Percentiles rank a stretch among this genome's conserved stretches.
These are phyloP conservation scores for Vanderwaltozyma verrucispora DNA, from an alignment of 805 yeast species.

Conservation along the genomic window DNA sequence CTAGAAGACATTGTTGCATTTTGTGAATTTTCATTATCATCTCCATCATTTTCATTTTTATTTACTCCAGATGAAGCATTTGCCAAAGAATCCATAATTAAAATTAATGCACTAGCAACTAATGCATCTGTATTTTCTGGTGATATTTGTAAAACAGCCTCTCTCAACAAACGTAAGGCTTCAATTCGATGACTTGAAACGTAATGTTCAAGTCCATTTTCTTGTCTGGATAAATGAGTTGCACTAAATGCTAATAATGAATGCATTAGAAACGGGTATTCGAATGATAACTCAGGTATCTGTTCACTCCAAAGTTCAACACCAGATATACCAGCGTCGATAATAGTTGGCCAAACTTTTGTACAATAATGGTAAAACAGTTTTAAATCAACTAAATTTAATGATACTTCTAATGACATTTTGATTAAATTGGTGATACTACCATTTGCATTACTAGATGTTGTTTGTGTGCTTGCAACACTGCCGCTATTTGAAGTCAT, in stretches of 20 bases:
- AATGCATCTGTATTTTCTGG: constrained; percentile 85
- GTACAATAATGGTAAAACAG: constrained; percentile 83
- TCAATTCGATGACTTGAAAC: constrained; percentile 83
- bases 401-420: constrained; percentile 22
- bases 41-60: constrained; percentile 1
- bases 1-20: constrained; percentile 60
- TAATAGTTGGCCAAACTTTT: constrained; percentile 75
- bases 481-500: not conserved
- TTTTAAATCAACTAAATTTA: constrained; percentile 67
- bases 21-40: constrained; percentile 6
- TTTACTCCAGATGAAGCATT: constrained; percentile 51
- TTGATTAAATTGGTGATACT: constrained; percentile 3
- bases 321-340: constrained; percentile 84
- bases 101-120: constrained; percentile 81
- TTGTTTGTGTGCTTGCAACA: not conserved
- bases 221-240: constrained; percentile 74
- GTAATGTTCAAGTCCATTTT: constrained; percentile 64
- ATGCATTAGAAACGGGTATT: constrained; percentile 86
- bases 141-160: constrained; percentile 75
- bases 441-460: constrained; percentile 3
- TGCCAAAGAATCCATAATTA: constrained; percentile 89
- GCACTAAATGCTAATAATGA: constrained; percentile 85
- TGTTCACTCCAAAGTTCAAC: constrained; percentile 74
- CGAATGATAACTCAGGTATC: constrained; percentile 80
- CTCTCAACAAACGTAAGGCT: constrained; percentile 69